A percentile compares a stretch with the other conserved stretches of the same genome.
Conservation (phyloP, 495 filamentous ascomycete genomes). For the Darksidea phi region DNA sequence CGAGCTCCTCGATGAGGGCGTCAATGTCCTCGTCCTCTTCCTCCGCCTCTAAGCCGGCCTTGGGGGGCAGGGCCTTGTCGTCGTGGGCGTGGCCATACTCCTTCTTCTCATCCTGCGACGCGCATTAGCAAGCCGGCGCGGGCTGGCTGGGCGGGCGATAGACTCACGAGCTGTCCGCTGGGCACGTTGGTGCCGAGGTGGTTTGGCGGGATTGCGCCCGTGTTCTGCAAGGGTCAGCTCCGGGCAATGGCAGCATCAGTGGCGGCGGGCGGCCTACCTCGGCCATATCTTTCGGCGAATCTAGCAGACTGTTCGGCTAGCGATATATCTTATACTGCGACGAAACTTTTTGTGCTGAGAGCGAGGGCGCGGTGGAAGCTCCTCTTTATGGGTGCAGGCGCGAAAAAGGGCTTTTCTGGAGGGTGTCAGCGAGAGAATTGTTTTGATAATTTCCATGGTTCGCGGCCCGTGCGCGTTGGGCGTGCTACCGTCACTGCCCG, state of each 20-base stretch:
- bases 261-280: slow-evolving; percentile 26
- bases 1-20: slow-evolving; percentile 76
- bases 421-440: neutral
- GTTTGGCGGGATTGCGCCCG: slow-evolving; percentile 30
- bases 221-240: slow-evolving; percentile 25
- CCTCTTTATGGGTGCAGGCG: slow-evolving; percentile 8
- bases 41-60: slow-evolving; percentile 61
- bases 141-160: neutral
- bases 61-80: slow-evolving; percentile 35
- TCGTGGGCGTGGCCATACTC: slow-evolving; percentile 30
- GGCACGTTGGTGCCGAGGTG: slow-evolving; percentile 35
- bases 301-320: neutral
- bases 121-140: neutral
- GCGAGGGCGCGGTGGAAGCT: slow-evolving; percentile 14
- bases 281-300: slow-evolving; percentile 29
- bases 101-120: slow-evolving; percentile 39
- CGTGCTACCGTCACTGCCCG: neutral
- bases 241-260: neutral
- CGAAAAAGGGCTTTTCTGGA: neutral
- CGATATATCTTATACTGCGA: neutral
- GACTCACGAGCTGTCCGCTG: slow-evolving; percentile 29
- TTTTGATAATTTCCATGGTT: neutral
- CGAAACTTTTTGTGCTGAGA: neutral
- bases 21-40: slow-evolving; percentile 75
- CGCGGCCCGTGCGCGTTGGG: slow-evolving; percentile 7